These are phyloP conservation scores for Limonium bicolor DNA, from an alignment of 148 eudicot species.

Conservation along the genomic window DNA sequence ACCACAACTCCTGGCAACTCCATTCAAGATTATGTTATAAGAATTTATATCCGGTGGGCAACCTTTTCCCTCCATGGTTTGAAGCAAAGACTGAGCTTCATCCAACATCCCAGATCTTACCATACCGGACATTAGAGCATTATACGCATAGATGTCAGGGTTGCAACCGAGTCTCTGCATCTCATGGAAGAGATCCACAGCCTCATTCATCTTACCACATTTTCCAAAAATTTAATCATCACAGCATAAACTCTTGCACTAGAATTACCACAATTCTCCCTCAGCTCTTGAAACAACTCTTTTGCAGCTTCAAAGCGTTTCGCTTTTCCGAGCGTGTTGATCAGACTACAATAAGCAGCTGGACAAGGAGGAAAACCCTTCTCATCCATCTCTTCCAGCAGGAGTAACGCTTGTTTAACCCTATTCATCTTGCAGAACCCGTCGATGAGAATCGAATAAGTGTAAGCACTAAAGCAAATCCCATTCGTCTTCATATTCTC, in stretches of 20 bases:
- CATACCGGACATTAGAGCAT: conserved; percentile 92
- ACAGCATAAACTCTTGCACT: conserved; percentile 89
- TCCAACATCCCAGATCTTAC: conserved; percentile 68
- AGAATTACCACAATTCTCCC: conserved; percentile 75
- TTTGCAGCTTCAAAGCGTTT: conserved; percentile 88
- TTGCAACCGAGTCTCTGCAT: conserved; percentile 63
- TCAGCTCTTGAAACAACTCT: conserved; percentile 85
- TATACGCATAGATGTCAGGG: conserved; percentile 74
- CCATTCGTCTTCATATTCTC: conserved; percentile 67
- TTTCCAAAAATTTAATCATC: conserved; percentile 92
- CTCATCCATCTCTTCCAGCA: conserved; percentile 99
- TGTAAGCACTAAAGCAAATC: conserved; percentile 58
- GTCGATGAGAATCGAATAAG: conserved; percentile 86
- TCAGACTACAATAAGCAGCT: conserved; percentile 93
- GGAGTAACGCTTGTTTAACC: conserved; percentile 66
- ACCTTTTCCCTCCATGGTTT: conserved; percentile 64
- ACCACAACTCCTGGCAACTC: conserved; percentile 65
- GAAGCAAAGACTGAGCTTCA: conserved; percentile 61
- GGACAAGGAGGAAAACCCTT: conserved; percentile 92
- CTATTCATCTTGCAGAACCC: conserved; percentile 82
- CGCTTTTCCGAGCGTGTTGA: conserved; percentile 71
- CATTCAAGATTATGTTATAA: conserved; percentile 69
- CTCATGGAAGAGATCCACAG: conserved; percentile 68
- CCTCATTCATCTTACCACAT: conserved; percentile 54
- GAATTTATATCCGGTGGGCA: conserved; percentile 75